Percentiles rank a stretch among this genome's conserved stretches.
These are phyloP conservation scores for Vitis amurensis DNA, from an alignment of 164 flowering plant species.

Conservation along the genomic window DNA sequence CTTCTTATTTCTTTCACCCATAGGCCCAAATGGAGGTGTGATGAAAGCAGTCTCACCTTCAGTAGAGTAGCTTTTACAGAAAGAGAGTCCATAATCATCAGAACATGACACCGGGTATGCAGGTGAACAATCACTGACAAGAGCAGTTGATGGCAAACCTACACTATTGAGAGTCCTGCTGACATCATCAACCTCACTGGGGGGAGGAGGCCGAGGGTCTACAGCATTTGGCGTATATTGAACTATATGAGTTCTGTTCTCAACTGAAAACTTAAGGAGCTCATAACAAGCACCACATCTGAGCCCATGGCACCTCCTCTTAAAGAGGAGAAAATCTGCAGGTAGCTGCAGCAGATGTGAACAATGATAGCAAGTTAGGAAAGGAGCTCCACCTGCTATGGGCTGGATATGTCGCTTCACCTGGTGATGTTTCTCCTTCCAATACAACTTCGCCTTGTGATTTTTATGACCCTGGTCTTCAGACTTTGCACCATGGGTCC, in stretches of 20 bases:
- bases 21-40: constrained; percentile 1
- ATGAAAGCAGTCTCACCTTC: constrained; percentile 33
- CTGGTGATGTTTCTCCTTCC: constrained; percentile 35
- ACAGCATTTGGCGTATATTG: constrained; percentile 26
- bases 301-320: constrained; percentile 44
- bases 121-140: constrained; percentile 9
- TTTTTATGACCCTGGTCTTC: constrained; percentile 29
- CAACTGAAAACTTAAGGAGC: constrained; percentile 57
- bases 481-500: constrained; percentile 20
- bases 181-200: constrained; percentile 32
- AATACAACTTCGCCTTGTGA: constrained; percentile 21
- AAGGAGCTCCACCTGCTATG: constrained; percentile 77
- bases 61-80: constrained; percentile 42
- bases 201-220: constrained; percentile 28
- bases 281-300: constrained; percentile 66
- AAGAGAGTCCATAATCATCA: constrained; percentile 48
- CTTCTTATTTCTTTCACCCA: constrained; percentile 14
- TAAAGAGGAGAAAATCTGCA: constrained; percentile 59
- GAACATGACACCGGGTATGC: constrained; percentile 47
- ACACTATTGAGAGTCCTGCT: constrained; percentile 11
- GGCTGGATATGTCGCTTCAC: constrained; percentile 55
- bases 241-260: constrained; percentile 32
- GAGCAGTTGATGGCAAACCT: constrained; percentile 19
- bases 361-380: constrained; percentile 61
- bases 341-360: constrained; percentile 60